These are phyloP conservation scores for Eucalyptus viminalis DNA, from an alignment of 345 rosid species.

Conservation along the genomic window DNA sequence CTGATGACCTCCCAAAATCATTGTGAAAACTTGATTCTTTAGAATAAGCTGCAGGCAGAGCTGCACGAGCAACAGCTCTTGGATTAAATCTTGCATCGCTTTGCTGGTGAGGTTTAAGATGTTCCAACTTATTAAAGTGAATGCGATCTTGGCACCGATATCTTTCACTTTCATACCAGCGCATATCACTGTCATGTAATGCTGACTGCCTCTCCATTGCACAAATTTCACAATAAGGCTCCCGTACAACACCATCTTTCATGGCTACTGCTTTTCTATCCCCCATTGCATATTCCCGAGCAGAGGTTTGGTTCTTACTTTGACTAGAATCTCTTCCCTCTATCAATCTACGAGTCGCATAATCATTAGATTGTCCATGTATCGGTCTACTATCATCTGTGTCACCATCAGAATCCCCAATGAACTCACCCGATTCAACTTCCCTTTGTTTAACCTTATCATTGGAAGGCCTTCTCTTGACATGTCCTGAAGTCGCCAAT, in stretches of 20 bases:
- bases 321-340: slow-evolving; percentile 18
- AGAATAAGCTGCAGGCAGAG: slow-evolving; percentile 8
- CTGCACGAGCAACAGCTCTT: slow-evolving; percentile 13
- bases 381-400: slow-evolving; percentile 3
- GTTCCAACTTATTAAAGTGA: slow-evolving; percentile 1
- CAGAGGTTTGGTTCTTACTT: slow-evolving; percentile 5
- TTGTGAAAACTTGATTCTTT: slow-evolving; percentile 12
- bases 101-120: slow-evolving; percentile 13
- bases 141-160: slow-evolving; percentile 13
- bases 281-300: slow-evolving; percentile 3
- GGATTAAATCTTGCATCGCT: slow-evolving; percentile 15
- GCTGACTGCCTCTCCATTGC: slow-evolving; percentile 1
- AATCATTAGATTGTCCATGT: slow-evolving; percentile 18
- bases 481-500: slow-evolving; percentile 4
- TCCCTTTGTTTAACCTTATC: slow-evolving; percentile 5
- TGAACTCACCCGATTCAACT: background rate
- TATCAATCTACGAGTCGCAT: slow-evolving; percentile 8
- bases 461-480: slow-evolving; percentile 12
- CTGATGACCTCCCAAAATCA: slow-evolving; percentile 23
- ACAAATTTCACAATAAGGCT: slow-evolving; percentile 21
- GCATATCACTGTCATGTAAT: slow-evolving; percentile 3
- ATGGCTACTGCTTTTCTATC: background rate
- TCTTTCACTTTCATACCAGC: slow-evolving; percentile 13
- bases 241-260: slow-evolving; percentile 7
- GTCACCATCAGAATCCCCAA: slow-evolving; percentile 8